phyloP scores from a whole-genome alignment of 225 moss, liverwort and hornwort species.

The Anthoceros angustus region DNA sequence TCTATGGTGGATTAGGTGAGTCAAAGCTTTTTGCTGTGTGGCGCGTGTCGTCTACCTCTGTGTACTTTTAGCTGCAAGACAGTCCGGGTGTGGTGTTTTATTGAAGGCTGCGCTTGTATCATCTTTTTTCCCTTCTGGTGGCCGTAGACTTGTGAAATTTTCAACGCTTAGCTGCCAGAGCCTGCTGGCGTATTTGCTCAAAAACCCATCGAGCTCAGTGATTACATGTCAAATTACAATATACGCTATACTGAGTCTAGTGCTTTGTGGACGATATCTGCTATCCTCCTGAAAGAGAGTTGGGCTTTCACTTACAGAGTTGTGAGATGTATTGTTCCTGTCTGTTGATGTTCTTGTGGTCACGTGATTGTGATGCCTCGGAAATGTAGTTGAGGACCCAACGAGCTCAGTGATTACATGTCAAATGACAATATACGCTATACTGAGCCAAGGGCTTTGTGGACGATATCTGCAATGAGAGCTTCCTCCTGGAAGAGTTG shows the following conservation, averaged over 20 bases:
- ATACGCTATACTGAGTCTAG: background rate
- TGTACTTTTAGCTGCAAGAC: too few species aligned
- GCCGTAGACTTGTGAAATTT: background rate
- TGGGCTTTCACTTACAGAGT: background rate
- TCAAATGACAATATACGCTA: conserved; percentile 1
- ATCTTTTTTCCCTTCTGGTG: background rate
- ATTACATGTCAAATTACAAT: background rate
- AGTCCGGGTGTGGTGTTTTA: too few species aligned
- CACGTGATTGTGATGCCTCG: background rate
- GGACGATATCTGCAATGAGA: background rate
- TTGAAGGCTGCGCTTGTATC: too few species aligned
- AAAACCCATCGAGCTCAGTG: background rate
- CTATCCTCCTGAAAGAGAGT: background rate
- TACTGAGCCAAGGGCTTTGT: background rate
- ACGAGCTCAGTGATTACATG: background rate
- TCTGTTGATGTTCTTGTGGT: background rate
- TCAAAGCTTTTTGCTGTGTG: background rate
- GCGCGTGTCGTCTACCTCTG: too few species aligned
- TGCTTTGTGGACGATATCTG: background rate
- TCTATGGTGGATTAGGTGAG: background rate
- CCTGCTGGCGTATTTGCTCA: background rate
- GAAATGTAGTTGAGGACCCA: background rate
- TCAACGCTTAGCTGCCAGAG: background rate
- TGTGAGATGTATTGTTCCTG: background rate
- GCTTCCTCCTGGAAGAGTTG: background rate